Evolutionary conservation across 768 basidiomycete genomes (phyloP).

Genomic region (Coprinopsis marcescibilis): DNA sequence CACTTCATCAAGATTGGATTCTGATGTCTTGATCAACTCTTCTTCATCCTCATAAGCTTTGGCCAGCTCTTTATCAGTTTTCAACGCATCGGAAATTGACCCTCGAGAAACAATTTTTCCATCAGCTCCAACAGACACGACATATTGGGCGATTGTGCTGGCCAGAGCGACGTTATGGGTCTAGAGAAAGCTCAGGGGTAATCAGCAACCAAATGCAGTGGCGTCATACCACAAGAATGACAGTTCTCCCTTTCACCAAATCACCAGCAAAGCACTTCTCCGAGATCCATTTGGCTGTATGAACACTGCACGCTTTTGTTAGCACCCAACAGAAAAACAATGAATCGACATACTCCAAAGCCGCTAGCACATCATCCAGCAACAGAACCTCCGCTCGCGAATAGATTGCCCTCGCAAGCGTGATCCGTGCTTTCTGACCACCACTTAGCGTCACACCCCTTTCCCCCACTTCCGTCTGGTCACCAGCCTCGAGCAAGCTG

Average conservation of each 20-base stretch:
- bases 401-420: slow-evolving; percentile 41
- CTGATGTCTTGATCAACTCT: slow-evolving; percentile 22
- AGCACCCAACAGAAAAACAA: too few species aligned
- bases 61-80: slow-evolving; percentile 20
- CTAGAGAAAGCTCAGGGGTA: slow-evolving; percentile 15
- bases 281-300: slow-evolving; percentile 78
- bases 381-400: slow-evolving; percentile 54
- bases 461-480: slow-evolving; percentile 65
- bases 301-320: slow-evolving; percentile 39
- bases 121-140: slow-evolving; percentile 47
- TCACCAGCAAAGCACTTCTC: slow-evolving; percentile 72
- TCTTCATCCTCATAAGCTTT: slow-evolving; percentile 25
- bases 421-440: slow-evolving; percentile 39
- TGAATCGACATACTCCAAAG: slow-evolving; percentile 35
- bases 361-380: slow-evolving; percentile 71
- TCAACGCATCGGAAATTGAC: slow-evolving; percentile 39
- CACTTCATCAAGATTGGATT: slow-evolving; percentile 21
- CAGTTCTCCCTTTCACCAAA: slow-evolving; percentile 67
- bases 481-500: slow-evolving; percentile 61
- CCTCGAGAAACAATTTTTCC: slow-evolving; percentile 48
- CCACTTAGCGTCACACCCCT: slow-evolving; percentile 49
- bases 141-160: slow-evolving; percentile 45
- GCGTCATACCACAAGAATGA: too few species aligned
- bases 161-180: slow-evolving; percentile 47
- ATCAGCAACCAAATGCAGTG: background rate